phyloP scores from a whole-genome alignment of 371 early-diverging fungal genomes.

The Nematocida sp. region DNA sequence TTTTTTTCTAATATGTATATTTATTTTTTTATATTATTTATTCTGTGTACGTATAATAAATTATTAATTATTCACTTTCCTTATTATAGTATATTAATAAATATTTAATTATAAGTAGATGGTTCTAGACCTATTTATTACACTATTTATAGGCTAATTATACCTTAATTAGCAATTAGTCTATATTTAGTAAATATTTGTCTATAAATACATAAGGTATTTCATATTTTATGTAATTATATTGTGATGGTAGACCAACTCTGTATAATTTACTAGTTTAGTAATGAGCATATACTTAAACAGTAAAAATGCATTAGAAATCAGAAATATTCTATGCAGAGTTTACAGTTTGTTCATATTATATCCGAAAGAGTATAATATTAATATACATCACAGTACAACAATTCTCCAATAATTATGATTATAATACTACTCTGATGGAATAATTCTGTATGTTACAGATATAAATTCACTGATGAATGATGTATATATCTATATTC shows the following conservation, averaged over 20 bases:
- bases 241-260: background rate
- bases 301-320: constrained; percentile 2
- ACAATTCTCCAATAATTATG: background rate
- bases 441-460: background rate
- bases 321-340: background rate
- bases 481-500: too few relatives aligned
- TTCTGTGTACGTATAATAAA: background rate
- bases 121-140: background rate
- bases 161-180: background rate
- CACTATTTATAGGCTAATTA: too few relatives aligned
- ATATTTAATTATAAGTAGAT: background rate
- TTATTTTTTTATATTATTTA: background rate
- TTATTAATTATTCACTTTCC: background rate
- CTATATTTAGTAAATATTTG: background rate
- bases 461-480: too few relatives aligned
- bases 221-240: background rate
- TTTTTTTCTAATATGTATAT: too few relatives aligned
- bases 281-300: background rate
- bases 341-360: background rate
- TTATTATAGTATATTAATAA: background rate
- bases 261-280: background rate
- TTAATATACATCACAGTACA: background rate
- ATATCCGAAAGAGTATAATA: too few relatives aligned
- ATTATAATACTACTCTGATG: background rate
- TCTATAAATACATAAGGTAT: background rate